These are phyloP conservation scores for Cruciata laevipes DNA, from an alignment of 257 asterid genomes.

Conservation along the genomic window DNA sequence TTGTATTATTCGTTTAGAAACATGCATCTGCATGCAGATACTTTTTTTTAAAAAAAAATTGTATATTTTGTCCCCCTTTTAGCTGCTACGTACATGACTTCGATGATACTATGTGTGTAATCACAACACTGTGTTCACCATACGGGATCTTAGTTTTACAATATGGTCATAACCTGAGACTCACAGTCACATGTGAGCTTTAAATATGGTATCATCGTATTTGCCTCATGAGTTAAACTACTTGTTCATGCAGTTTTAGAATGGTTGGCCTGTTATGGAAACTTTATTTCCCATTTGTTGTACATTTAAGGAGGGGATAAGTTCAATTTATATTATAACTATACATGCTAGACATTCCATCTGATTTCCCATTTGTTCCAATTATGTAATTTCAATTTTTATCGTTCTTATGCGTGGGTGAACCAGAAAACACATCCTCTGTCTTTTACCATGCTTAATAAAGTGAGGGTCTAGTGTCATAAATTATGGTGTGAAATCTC, in stretches of 20 bases:
- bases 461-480: too few species aligned
- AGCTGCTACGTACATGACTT: not conserved
- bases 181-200: not conserved
- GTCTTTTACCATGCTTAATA: too few species aligned
- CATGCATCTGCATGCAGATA: too few species aligned
- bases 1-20: not conserved
- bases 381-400: too few species aligned
- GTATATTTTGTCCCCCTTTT: not conserved
- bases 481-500: too few species aligned
- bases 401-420: too few species aligned
- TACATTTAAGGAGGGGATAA: conserved; percentile 3
- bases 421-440: too few species aligned
- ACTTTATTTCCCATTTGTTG: conserved; percentile 9
- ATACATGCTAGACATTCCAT: not conserved
- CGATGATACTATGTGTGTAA: not conserved
- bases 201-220: not conserved
- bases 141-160: not conserved
- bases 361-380: too few species aligned
- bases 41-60: not conserved
- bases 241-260: conserved; percentile 48
- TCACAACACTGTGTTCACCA: not conserved
- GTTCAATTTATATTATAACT: not conserved
- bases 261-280: not conserved
- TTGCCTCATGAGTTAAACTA: not conserved
- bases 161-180: not conserved